These are phyloP conservation scores for Pichia terricola DNA, from an alignment of 1,139 yeast species.

Conservation along the genomic window DNA sequence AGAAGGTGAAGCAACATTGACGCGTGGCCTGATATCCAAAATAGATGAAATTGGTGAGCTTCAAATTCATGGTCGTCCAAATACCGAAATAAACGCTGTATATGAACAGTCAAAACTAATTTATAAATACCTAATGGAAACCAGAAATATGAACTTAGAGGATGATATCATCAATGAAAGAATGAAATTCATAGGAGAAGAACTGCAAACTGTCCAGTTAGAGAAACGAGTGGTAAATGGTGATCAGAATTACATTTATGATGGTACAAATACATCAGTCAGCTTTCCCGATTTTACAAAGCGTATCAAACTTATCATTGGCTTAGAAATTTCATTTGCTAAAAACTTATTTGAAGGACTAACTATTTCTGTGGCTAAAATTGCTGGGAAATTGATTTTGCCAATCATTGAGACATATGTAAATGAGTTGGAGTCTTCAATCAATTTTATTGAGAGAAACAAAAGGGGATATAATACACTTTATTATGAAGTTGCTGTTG, in stretches of 20 bases:
- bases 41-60: conserved; percentile 23
- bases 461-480: conserved; percentile 32
- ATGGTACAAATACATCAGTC: conserved; percentile 29
- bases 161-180: conserved; percentile 19
- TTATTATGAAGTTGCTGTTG: conserved; percentile 38
- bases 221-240: conserved; percentile 16
- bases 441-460: conserved; percentile 28
- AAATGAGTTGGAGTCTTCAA: conserved; percentile 25
- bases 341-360: conserved; percentile 13
- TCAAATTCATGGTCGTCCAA: conserved; percentile 23
- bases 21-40: conserved; percentile 28
- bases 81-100: background rate
- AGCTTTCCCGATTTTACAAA: conserved; percentile 42
- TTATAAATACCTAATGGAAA: background rate
- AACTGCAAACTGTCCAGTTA: conserved; percentile 6
- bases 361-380: conserved; percentile 29
- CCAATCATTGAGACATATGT: conserved; percentile 36
- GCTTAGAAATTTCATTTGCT: conserved; percentile 14
- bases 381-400: conserved; percentile 39
- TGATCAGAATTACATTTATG: conserved; percentile 23
- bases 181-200: conserved; percentile 10
- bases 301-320: conserved; percentile 9
- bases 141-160: conserved; percentile 23
- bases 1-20: conserved; percentile 35
- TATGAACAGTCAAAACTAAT: background rate